These are phyloP conservation scores for Kingdonia uniflora DNA, from an alignment of 164 flowering plant species.

Conservation along the genomic window DNA sequence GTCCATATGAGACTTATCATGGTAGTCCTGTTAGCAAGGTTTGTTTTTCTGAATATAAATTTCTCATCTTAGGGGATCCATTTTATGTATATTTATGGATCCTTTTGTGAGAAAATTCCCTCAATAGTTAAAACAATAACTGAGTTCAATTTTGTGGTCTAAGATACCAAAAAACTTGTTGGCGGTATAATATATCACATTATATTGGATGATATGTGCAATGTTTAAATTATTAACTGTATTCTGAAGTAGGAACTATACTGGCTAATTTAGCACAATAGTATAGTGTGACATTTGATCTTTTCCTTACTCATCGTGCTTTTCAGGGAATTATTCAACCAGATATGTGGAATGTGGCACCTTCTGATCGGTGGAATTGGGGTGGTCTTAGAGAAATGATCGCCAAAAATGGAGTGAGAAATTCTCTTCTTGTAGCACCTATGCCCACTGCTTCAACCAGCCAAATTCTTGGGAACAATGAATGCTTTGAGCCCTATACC, in stretches of 20 bases:
- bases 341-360: constrained; percentile 88
- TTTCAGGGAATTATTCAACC: constrained; percentile 83
- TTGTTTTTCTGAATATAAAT: constrained; percentile 2
- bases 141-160: too few species aligned
- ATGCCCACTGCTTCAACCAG: constrained; percentile 99
- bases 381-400: constrained; percentile 49
- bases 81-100: too few species aligned
- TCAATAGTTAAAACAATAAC: too few species aligned
- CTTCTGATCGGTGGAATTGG: constrained; percentile 90
- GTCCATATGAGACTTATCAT: constrained; percentile 75
- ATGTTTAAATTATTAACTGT: too few species aligned
- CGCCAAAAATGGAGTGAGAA: constrained; percentile 59
- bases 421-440: constrained; percentile 92
- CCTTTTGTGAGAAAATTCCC: too few species aligned
- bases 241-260: neutral
- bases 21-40: constrained; percentile 98
- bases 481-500: constrained; percentile 52
- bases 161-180: too few species aligned
- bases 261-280: too few species aligned
- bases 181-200: too few species aligned
- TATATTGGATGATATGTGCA: too few species aligned
- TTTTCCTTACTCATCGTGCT: constrained; percentile 6
- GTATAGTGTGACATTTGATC: neutral
- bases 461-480: constrained; percentile 96
- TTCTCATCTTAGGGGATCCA: too few species aligned